Base-by-base conservation (phyloP, 805 yeast species). In the Wickerhamiella musiphila region DNA sequence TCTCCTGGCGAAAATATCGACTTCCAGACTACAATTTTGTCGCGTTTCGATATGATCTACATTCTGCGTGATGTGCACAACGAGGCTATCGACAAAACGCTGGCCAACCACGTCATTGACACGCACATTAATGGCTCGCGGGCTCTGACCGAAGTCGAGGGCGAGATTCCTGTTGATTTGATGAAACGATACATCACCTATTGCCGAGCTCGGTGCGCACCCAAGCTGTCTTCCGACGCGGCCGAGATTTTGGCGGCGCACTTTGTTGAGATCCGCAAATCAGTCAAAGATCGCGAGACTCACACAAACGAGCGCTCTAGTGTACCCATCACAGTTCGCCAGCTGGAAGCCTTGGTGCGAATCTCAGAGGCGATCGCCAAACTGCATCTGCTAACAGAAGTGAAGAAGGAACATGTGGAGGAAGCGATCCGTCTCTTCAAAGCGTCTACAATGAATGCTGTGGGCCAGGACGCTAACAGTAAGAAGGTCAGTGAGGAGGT, bases 1-100 rank as follows among this genome's bases (percentile, higher is more conserved):
- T 73, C 93, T 23, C 94, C 98, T 1, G 96, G 98, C 39, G 98
- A 90, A 52, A 90, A 90, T 49, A 86, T 90, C 47, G 99, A 90
- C 54, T 90, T 90, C 61, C 98, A 90, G 57, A 79, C 94, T 1
- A 86, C 99, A 1, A 78, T 90, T 56, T 63, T 90, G 54, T 90
- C 98, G 9, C 77, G 99, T 60, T 90, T 90, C 53, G 99, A 90
- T 58, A 90, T 90, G 96, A 90, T 90, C 48, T 90, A 82, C 57
- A 81, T 90, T 46, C 93, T 90, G 33, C 86, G 83, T 49, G 99
- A 90, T 58, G 94, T 78, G 34, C 96, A 90, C 54, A 75, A 83
- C 50, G 79, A 75, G 42, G 66, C 61, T 25, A 66, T 93, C 48
- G 99, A 90, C 60, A 67, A 73, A 28, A 70, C 82, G 1, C 83